Percentiles rank a stretch among this genome's conserved stretches.
These are phyloP conservation scores for Brassica nigra DNA, from an alignment of 345 rosid species.

Conservation along the genomic window DNA sequence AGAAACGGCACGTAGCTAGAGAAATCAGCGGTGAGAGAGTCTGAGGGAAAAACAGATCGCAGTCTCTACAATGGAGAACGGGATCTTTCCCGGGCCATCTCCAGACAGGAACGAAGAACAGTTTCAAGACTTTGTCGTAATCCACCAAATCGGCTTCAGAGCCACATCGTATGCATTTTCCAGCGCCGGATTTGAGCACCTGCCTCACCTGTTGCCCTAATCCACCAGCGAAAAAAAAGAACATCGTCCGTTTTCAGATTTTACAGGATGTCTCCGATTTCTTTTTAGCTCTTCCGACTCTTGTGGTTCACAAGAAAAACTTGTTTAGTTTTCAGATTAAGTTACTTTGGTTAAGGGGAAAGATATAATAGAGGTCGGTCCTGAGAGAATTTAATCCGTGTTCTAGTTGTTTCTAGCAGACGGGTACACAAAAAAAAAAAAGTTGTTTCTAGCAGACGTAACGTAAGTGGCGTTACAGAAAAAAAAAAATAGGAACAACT, in stretches of 20 bases:
- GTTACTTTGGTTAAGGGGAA: neutral
- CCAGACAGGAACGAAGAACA: slow-evolving; percentile 88
- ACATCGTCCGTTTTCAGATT: slow-evolving; percentile 44
- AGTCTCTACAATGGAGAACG: slow-evolving; percentile 55
- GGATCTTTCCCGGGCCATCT: slow-evolving; percentile 79
- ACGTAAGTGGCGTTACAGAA: too few species aligned
- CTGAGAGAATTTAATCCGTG: neutral
- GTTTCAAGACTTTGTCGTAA: slow-evolving; percentile 78
- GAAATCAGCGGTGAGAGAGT: slow-evolving; percentile 35
- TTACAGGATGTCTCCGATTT: neutral
- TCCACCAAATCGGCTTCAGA: slow-evolving; percentile 83
- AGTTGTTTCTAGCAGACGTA: too few species aligned
- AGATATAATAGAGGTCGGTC: neutral
- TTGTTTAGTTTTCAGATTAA: neutral
- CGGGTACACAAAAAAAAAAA: neutral
- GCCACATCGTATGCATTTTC: slow-evolving; percentile 68
- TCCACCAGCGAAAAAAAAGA: slow-evolving; percentile 92
- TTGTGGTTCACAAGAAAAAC: neutral
- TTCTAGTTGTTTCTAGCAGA: neutral
- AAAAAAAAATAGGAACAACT: too few species aligned
- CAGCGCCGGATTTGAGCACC: slow-evolving; percentile 68
- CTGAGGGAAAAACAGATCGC: slow-evolving; percentile 67
- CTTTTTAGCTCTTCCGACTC: neutral
- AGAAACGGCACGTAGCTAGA: slow-evolving; percentile 58
- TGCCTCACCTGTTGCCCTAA: slow-evolving; percentile 73